phyloP scores from a whole-genome alignment of 1,284 basidiomycete species.

The Austropuccinia psidii region DNA sequence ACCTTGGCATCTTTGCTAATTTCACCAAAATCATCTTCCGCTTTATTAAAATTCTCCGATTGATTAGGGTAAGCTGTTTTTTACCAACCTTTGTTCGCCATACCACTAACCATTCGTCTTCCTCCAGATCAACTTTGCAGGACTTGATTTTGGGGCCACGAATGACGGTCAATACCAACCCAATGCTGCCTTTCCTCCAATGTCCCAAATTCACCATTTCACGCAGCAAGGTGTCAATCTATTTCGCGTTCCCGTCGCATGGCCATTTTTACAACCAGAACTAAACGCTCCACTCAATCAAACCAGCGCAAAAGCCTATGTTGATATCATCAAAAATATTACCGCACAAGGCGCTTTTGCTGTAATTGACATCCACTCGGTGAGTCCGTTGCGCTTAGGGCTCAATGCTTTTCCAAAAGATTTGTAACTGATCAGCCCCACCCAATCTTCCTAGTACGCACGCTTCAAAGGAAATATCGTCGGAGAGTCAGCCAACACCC shows the following conservation, averaged over 20 bases:
- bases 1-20: no score
- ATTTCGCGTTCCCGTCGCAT: constrained; percentile 8
- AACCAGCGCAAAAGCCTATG: neutral
- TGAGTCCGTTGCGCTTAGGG: neutral
- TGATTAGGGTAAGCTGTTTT: no score
- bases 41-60: no score
- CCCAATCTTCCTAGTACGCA: neutral
- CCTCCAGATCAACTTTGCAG: constrained; percentile 25
- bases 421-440: neutral
- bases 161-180: neutral
- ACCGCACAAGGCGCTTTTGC: neutral
- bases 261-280: constrained; percentile 3
- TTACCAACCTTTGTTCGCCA: no score
- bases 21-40: no score
- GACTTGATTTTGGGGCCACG: constrained; percentile 14
- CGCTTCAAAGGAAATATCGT: neutral
- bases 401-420: neutral
- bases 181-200: neutral
- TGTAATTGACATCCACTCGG: constrained; percentile 15
- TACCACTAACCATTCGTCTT: no score
- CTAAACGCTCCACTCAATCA: neutral
- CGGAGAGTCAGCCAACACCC: neutral
- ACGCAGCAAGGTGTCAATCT: neutral
- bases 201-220: constrained; percentile 16
- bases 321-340: neutral